These are phyloP conservation scores for Heterobasidion occidentale DNA, from an alignment of 1,284 basidiomycete genomes.

Conservation along the genomic window DNA sequence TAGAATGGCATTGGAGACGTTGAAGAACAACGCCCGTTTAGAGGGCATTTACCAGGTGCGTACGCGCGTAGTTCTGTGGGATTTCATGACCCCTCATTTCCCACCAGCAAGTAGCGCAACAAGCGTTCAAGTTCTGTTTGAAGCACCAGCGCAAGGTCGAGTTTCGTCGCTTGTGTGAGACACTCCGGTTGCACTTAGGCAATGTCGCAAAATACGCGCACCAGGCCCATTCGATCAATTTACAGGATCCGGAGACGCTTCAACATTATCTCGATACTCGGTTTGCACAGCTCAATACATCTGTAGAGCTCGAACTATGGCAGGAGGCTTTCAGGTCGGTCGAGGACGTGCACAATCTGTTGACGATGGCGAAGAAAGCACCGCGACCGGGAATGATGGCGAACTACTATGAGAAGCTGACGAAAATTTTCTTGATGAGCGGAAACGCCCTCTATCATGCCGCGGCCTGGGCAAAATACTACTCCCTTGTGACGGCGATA, in stretches of 20 bases:
- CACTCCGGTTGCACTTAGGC: constrained; percentile 88
- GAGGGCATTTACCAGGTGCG: constrained; percentile 92
- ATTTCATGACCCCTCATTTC: background rate
- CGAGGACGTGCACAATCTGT: constrained; percentile 95
- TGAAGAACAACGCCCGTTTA: constrained; percentile 94
- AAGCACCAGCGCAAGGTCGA: constrained; percentile 94
- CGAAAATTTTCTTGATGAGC: constrained; percentile 92
- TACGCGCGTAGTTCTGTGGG: background rate
- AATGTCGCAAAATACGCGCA: constrained; percentile 96
- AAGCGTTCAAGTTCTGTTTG: constrained; percentile 96
- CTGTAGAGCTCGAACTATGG: constrained; percentile 98
- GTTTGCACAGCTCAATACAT: constrained; percentile 96
- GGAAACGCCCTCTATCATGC: constrained; percentile 95
- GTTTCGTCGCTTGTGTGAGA: constrained; percentile 96
- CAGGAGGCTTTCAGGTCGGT: constrained; percentile 98
- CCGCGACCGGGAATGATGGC: constrained; percentile 97
- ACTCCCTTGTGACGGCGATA: constrained; percentile 56
- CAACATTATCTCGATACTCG: constrained; percentile 97
- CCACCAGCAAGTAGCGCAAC: constrained; percentile 84
- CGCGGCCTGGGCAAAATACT: constrained; percentile 91
- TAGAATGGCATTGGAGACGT: constrained; percentile 91
- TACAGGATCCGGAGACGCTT: constrained; percentile 93
- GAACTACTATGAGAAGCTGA: constrained; percentile 98
- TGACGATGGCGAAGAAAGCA: constrained; percentile 89
- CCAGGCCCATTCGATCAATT: constrained; percentile 96